Base-by-base conservation (phyloP, 352 stramenopile genomes). In the Phytophthora litchii region DNA sequence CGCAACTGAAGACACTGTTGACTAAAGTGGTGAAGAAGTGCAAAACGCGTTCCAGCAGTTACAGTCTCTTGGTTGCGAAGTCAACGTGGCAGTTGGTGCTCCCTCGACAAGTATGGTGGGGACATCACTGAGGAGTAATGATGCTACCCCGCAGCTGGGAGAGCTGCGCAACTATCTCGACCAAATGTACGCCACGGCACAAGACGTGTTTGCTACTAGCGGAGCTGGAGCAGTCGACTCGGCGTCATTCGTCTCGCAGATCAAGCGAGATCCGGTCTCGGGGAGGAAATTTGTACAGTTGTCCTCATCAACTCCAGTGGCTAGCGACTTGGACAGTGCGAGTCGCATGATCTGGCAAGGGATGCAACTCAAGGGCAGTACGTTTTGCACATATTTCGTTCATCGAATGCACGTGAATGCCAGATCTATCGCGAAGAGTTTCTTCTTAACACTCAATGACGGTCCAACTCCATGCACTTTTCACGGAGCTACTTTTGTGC, bases 391-490 rank as follows among this genome's bases (percentile, higher is more conserved):
- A 11, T 62, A 62, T 23, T 29, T 52, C 5, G 52, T 67, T 14
- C 51, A 62, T 35, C 41, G 51, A 8, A n/a, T 57, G 29, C 59
- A 67, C 21, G 42, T 62, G 31, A 51, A 67, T 25, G 43, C 52
- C 12, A 62, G 13, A 23, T 50, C 51, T 1, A 67, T 67, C 36
- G 52, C 51, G n/a, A 67, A 67, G 36, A 67, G 59, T 45, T 62
- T 52, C 17, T 61, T 57, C n/a, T 35, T 67, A 42, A 53, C 42
- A 21, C 13, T 62, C 3, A 34, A 17, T 29, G 59, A 38, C 14
- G 43, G 34, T 0, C 1, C 16, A 45, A 41, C 37, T 5, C 17
- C 43, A 4, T 51, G 27, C 13, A 62, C 51, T n/a, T 27, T 67
- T 19, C 59, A 67, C 9, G 51, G 43, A 2, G 59, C 52, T 25